phyloP scores from a whole-genome alignment of 441 rosid genomes.

The Erodium moschatum region DNA sequence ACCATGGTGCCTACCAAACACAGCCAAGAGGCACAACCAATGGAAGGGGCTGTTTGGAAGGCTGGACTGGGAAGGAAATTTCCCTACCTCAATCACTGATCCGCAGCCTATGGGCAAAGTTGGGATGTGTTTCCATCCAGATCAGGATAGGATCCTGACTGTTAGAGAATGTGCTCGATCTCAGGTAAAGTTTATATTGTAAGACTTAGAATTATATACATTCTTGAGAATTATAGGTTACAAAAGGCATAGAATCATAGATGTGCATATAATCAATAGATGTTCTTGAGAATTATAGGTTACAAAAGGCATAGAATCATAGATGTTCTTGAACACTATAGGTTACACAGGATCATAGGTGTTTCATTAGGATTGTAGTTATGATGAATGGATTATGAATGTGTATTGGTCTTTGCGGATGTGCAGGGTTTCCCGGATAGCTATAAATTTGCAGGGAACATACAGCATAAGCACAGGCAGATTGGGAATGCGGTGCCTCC shows the following conservation, averaged over 20 bases:
- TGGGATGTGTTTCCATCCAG: conserved; percentile 90
- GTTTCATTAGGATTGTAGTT: too few species aligned
- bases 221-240: too few species aligned
- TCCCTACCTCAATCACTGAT: conserved; percentile 77
- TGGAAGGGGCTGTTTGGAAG: conserved; percentile 92
- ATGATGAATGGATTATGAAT: too few species aligned
- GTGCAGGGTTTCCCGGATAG: conserved; percentile 57
- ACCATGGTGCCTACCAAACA: conserved; percentile 76
- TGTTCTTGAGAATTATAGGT: too few species aligned
- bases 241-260: too few species aligned
- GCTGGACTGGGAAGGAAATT: conserved; percentile 85
- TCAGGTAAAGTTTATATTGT: conserved; percentile 37
- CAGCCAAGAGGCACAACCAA: conserved; percentile 59
- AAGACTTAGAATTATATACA: too few species aligned
- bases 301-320: too few species aligned
- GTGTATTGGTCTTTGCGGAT: neutral
- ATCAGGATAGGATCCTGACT: conserved; percentile 70
- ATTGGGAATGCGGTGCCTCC: conserved; percentile 75
- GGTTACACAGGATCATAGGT: too few species aligned
- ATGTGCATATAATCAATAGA: too few species aligned
- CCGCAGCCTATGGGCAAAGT: conserved; percentile 94
- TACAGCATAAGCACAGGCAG: conserved; percentile 48
- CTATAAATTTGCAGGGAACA: conserved; percentile 40
- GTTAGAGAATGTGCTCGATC: conserved; percentile 90
- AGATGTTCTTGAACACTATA: too few species aligned